Conservation (phyloP, 140 eudicot species). For the Ambrosia hybrid region DNA sequence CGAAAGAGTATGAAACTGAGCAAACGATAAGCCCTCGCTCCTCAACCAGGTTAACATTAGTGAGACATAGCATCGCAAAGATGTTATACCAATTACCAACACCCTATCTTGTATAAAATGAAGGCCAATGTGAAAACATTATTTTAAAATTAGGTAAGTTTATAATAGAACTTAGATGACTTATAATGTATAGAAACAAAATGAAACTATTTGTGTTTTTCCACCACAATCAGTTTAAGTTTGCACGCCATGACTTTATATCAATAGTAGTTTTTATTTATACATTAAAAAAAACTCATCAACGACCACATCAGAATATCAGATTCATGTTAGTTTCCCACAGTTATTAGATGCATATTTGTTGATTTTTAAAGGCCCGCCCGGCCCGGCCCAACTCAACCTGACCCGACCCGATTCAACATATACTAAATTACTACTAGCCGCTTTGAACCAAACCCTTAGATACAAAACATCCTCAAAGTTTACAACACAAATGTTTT, state of each 20-base stretch:
- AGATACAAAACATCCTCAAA: slow-evolving; percentile 8
- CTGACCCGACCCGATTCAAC: background rate
- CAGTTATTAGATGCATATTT: background rate
- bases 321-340: background rate
- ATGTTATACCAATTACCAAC: too few relatives aligned
- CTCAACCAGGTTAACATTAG: too few relatives aligned
- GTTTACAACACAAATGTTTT: slow-evolving; percentile 21
- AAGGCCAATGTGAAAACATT: background rate
- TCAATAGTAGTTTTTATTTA: background rate
- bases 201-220: background rate
- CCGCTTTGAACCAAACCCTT: background rate
- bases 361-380: too few relatives aligned
- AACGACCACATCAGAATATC: background rate
- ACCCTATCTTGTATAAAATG: too few relatives aligned
- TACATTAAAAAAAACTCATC: background rate
- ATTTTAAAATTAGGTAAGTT: background rate
- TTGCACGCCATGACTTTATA: background rate
- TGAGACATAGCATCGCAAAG: too few relatives aligned
- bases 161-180: background rate
- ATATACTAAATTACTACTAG: background rate
- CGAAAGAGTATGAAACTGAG: background rate
- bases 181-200: background rate
- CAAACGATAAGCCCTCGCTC: too few relatives aligned
- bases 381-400: background rate
- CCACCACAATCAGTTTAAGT: background rate